Evolutionary conservation across 768 basidiomycete species (phyloP), one percentile per base, ranked within the genome.

Genomic region (Suillus ampliporus): DNA sequence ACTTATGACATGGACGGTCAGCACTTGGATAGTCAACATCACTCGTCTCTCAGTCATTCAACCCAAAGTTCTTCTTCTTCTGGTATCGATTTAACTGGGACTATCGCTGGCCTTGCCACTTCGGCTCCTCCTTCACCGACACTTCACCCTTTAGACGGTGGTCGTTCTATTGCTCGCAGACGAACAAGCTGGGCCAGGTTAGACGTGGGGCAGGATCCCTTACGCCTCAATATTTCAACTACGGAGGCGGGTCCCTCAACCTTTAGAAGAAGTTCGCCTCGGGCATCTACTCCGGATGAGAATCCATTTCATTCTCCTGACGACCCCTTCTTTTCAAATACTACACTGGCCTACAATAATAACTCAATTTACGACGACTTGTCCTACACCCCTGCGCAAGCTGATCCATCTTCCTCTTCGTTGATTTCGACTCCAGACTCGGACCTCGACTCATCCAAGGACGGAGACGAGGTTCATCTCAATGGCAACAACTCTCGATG

Each of bases 401-500:
- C 80, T 1, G 83, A 81, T 1, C 80, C 80, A 5, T 89, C 88
- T 3, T 82, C 82, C 11, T 72, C 82, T 5, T 85, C 87, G 1
- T 77, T 91, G 28, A 81, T 84, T 63, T 76, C 73, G 17, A 57
- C 40, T 19, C 53, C 60, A 47, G 69, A 68, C 51, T 76, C 73
- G 21, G 72, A 72, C 61, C 60, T 73, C 56, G 82, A 84, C 57
- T 79, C 78, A 38, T 76, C 80, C 56, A 75, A 78, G 60, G 87
- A 87, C 50, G 88, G 88, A 68, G 87, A 88, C 67, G 81, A 86
- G 64, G 81, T 82, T 0, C 83, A 78, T 66, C 76, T 91, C 62
- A 89, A 88, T 8, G 68, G 80, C 3, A 82, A 84, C 58, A 84
- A 85, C 79, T 75, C 83, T 41, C 74, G 70, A 11, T 76, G 69